Evolutionary conservation across 768 basidiomycete species (phyloP).

Genomic region (Kwoniella pini): DNA sequence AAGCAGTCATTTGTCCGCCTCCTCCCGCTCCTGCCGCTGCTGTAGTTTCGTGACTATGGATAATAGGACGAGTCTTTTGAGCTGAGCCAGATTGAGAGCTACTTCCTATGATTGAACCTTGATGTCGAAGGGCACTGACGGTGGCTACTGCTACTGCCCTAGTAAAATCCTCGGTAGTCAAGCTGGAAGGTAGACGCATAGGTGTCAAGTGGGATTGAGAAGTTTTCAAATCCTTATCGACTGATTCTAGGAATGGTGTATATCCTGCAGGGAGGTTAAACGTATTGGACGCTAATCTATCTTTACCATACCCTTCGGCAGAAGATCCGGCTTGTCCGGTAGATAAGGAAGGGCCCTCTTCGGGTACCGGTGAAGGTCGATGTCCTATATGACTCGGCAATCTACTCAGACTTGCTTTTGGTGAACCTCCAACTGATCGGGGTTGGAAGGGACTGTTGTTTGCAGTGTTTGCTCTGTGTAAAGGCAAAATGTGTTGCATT

Average conservation of each 20-base stretch:
- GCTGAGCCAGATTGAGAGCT: slow-evolving; percentile 52
- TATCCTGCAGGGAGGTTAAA: slow-evolving; percentile 56
- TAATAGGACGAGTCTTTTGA: slow-evolving; percentile 7
- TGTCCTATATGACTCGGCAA: slow-evolving; percentile 4
- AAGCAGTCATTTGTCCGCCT: background rate
- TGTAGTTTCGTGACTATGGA: background rate
- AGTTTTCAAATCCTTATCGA: slow-evolving; percentile 32
- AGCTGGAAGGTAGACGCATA: slow-evolving; percentile 61
- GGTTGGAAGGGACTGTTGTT: slow-evolving; percentile 14
- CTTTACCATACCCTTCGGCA: slow-evolving; percentile 10
- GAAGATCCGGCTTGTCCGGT: too few relatives aligned
- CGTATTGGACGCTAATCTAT: slow-evolving; percentile 1
- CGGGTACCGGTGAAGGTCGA: background rate
- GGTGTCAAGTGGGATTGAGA: slow-evolving; percentile 38
- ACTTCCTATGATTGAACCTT: slow-evolving; percentile 58
- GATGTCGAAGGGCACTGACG: slow-evolving; percentile 79
- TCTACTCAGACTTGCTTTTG: background rate
- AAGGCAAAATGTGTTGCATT: slow-evolving; percentile 49
- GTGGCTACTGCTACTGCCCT: slow-evolving; percentile 92
- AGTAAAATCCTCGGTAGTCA: slow-evolving; percentile 87
- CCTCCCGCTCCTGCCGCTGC: background rate
- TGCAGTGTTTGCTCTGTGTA: slow-evolving; percentile 52
- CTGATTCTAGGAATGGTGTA: slow-evolving; percentile 48
- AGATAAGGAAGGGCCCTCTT: background rate
- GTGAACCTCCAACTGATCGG: slow-evolving; percentile 6